Evolutionary conservation across 2,329 filamentous ascomycete genomes (phyloP).

Genomic region (Rhynchosporium graminicola): DNA sequence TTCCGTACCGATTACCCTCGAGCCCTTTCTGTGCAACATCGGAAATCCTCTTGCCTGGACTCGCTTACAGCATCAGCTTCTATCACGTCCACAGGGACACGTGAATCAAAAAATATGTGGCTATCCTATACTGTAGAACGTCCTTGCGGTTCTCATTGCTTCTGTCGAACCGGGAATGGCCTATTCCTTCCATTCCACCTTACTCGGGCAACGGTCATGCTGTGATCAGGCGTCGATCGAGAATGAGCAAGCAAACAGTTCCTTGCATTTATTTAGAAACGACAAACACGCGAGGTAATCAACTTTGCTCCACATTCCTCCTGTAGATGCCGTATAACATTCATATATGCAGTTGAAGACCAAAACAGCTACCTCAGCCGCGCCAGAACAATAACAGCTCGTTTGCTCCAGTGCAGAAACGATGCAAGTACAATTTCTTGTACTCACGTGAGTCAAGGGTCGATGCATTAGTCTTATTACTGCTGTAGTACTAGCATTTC

Average conservation of each 20-base stretch:
- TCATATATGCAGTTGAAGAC: slow-evolving; percentile 8
- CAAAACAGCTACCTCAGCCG: background rate
- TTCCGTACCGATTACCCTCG: slow-evolving; percentile 14
- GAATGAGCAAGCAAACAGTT: background rate
- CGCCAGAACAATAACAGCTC: background rate
- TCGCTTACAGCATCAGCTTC: background rate
- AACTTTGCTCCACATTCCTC: slow-evolving; percentile 12
- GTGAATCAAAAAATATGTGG: slow-evolving; percentile 8
- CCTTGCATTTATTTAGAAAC: slow-evolving; percentile 2
- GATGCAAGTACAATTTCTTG: slow-evolving; percentile 1
- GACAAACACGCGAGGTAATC: background rate
- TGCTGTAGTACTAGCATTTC: background rate
- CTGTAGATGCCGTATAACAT: slow-evolving; percentile 3
- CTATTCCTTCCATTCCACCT: background rate
- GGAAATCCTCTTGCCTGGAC: slow-evolving; percentile 5
- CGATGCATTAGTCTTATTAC: slow-evolving; percentile 5
- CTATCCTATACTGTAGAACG: slow-evolving; percentile 7
- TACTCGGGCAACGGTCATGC: background rate
- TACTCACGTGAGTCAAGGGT: slow-evolving; percentile 18
- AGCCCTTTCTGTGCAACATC: background rate
- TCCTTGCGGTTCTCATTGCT: slow-evolving; percentile 6
- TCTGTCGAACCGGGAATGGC: background rate
- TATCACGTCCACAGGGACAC: slow-evolving; percentile 7
- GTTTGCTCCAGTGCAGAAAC: background rate
- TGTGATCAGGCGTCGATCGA: background rate